phyloP scores from a whole-genome alignment of 345 rosid genomes.

The Melaleuca quinquenervia region DNA sequence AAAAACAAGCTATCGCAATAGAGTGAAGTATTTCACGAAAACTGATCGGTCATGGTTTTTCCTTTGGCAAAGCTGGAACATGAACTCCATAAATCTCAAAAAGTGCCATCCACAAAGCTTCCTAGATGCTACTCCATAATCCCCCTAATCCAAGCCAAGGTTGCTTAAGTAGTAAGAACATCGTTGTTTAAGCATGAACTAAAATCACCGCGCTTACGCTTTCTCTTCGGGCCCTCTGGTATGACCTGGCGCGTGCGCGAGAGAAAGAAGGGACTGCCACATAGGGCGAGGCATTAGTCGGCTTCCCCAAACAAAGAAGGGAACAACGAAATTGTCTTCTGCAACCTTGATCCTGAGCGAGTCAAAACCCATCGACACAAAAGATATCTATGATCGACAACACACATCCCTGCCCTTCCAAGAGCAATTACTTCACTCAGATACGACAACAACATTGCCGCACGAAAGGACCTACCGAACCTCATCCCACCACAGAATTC shows the following conservation, averaged over 20 bases:
- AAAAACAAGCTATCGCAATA: background rate
- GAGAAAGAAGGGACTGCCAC: no score
- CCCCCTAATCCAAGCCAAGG: background rate
- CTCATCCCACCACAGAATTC: background rate
- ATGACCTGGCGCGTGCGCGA: no score
- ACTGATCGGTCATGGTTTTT: background rate
- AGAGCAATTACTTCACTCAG: background rate
- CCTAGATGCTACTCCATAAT: background rate
- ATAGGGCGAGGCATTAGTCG: no score
- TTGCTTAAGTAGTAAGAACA: background rate
- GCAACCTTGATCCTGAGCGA: background rate
- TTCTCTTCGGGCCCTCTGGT: background rate
- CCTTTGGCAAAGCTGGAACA: background rate
- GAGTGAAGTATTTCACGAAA: background rate
- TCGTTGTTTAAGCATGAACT: background rate
- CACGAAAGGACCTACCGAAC: background rate
- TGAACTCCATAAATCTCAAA: background rate
- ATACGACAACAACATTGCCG: background rate
- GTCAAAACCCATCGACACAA: background rate
- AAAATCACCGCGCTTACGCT: background rate
- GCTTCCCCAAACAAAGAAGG: background rate
- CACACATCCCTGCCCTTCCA: background rate
- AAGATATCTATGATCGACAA: background rate
- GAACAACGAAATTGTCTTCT: background rate
- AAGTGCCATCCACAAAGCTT: background rate